Base-by-base conservation (phyloP, 1,284 basidiomycete genomes). In the Irpex sp. region DNA sequence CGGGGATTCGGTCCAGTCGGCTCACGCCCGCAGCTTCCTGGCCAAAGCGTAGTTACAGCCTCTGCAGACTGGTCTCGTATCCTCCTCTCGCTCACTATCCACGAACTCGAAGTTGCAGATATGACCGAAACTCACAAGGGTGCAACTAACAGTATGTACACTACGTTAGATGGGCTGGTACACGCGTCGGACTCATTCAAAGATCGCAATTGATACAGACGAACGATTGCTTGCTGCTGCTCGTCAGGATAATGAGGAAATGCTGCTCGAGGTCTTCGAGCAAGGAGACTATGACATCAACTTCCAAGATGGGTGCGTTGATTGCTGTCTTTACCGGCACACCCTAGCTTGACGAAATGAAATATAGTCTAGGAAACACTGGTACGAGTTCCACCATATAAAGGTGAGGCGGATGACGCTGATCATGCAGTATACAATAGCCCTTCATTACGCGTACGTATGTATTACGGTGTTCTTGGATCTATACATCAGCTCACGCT, bases 391-490 rank as follows among this genome's bases (percentile, higher is more conserved):
- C 53, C 54, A 47, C 54, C 31, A 3, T 26, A 26, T 4, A 19
- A 50, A n/a, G 39, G 39, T 53, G 57, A 33, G 51, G 53, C 9
- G 35, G 56, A 11, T 53, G 59, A n/a, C 11, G 11, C 43, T 15
- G 43, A 39, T 57, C 53, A 31, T 58, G 35, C 33, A 56, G 37
- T 17, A 54, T 31, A 21, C 60, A 59, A 7, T 69, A 93, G 92
- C 92, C 33, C 78, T 94, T 4, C 92, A 94, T 72, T 88, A 89
- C 74, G 91, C 92, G 92, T 94, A 71, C 76, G 90, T 76, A 67
- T 65, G 69, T 70, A 64, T 46, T 60, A 19, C 50, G 5, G 1
- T 19, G 17, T 11, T 35, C 15, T 9, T 8, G 1, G 11, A 51
- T 15, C 9, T 43, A 5, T 4, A 11, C 49, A 19, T 55, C 6